These are phyloP conservation scores for Tulasnella sp. DNA, from an alignment of 768 basidiomycete species.

Conservation along the genomic window DNA sequence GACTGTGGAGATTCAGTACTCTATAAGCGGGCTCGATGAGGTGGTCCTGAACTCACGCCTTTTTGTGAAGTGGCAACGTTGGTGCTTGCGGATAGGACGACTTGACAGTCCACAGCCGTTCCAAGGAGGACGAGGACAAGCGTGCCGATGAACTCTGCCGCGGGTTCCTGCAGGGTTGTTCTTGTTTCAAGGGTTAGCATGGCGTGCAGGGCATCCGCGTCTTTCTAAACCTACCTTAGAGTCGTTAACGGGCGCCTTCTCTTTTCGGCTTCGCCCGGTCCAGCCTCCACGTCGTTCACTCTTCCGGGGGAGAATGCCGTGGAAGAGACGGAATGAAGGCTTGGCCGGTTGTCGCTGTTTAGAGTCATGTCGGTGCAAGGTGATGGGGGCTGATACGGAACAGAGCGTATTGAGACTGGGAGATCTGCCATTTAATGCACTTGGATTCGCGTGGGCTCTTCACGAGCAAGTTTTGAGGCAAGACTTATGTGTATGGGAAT, in stretches of 20 bases:
- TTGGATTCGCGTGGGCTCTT: neutral
- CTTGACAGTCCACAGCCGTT: constrained; percentile 9
- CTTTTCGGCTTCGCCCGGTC: neutral
- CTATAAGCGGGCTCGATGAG: too few species aligned
- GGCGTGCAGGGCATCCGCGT: neutral
- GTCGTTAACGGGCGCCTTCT: neutral
- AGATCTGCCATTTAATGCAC: neutral
- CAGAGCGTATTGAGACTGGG: neutral
- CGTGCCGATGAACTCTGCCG: constrained; percentile 11
- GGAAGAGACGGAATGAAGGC: neutral
- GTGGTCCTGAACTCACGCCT: neutral
- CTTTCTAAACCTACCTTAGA: neutral
- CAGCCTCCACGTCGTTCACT: neutral
- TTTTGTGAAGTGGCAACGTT: neutral
- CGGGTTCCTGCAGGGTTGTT: neutral
- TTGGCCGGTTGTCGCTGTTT: neutral
- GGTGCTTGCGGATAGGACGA: neutral
- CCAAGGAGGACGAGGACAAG: constrained; percentile 9
- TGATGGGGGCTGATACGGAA: neutral
- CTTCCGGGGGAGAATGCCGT: neutral
- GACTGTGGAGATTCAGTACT: neutral
- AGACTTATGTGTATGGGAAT: neutral
- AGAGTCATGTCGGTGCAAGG: too few species aligned
- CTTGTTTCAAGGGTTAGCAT: neutral
- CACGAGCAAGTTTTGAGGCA: neutral